These are phyloP conservation scores for Balakata baccata DNA, from an alignment of 345 rosid genomes.

Conservation along the genomic window DNA sequence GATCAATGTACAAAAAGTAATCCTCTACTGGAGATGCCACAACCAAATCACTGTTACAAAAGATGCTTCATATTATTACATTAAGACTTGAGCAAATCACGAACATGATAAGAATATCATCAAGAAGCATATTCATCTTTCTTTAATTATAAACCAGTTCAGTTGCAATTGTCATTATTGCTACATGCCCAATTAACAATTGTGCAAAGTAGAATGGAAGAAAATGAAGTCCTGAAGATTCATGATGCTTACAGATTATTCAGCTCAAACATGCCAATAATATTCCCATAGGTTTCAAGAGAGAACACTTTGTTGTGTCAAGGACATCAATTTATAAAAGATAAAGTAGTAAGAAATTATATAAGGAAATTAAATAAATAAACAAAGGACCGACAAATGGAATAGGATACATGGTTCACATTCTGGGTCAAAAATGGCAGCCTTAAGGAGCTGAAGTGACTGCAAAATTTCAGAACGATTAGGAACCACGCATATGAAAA, in stretches of 20 bases:
- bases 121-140: neutral
- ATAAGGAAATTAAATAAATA: slow-evolving; percentile 4
- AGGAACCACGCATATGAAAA: neutral
- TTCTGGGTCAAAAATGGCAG: slow-evolving; percentile 69
- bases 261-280: slow-evolving; percentile 94
- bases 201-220: neutral
- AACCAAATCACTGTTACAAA: slow-evolving; percentile 74
- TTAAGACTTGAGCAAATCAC: slow-evolving; percentile 15
- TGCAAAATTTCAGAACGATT: slow-evolving; percentile 31
- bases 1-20: slow-evolving; percentile 76
- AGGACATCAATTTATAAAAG: slow-evolving; percentile 37
- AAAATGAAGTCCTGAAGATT: slow-evolving; percentile 4
- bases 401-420: slow-evolving; percentile 81
- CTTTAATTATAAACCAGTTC: neutral
- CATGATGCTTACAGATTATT: slow-evolving; percentile 77
- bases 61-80: slow-evolving; percentile 22
- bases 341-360: neutral
- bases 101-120: slow-evolving; percentile 4
- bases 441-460: slow-evolving; percentile 81
- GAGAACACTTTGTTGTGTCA: slow-evolving; percentile 72
- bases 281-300: slow-evolving; percentile 80
- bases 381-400: slow-evolving; percentile 4
- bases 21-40: slow-evolving; percentile 94
- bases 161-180: neutral
- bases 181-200: too few species aligned